These are phyloP conservation scores for Hydnum rufescens DNA, from an alignment of 768 basidiomycete species.

Conservation along the genomic window DNA sequence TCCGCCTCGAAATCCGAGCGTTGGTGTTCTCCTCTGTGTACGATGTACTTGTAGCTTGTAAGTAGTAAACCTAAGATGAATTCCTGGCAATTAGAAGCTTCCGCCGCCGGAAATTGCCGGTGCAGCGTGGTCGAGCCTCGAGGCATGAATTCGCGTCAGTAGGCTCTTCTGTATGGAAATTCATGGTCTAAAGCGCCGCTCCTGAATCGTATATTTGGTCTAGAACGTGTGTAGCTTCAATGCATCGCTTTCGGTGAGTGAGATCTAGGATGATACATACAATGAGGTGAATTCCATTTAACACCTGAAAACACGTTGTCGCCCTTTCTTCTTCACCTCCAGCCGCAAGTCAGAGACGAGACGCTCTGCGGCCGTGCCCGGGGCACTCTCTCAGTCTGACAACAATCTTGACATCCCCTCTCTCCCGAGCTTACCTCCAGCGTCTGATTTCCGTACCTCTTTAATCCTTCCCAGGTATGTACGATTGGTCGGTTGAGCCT, in stretches of 20 bases:
- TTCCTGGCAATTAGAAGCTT: too few species aligned
- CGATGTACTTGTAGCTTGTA: too few species aligned
- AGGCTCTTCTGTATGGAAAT: too few species aligned
- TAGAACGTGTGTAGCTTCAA: slow-evolving; percentile 13
- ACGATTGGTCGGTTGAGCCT: slow-evolving; percentile 5
- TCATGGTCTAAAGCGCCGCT: too few species aligned
- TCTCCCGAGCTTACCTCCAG: slow-evolving; percentile 41
- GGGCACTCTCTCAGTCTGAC: slow-evolving; percentile 8
- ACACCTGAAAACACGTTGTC: slow-evolving; percentile 1
- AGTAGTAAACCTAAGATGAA: too few species aligned
- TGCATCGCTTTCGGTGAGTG: slow-evolving; percentile 72
- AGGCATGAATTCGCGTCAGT: too few species aligned
- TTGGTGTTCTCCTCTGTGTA: too few species aligned
- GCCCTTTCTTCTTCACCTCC: slow-evolving; percentile 11
- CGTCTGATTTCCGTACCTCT: slow-evolving; percentile 68
- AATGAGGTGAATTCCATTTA: background rate
- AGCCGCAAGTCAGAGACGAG: slow-evolving; percentile 68
- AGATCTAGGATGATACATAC: slow-evolving; percentile 14
- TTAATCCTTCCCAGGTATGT: slow-evolving; percentile 71
- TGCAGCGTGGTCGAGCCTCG: too few species aligned
- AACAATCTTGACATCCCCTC: slow-evolving; percentile 16
- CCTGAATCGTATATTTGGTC: background rate
- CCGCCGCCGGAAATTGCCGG: too few species aligned
- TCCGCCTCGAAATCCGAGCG: too few species aligned
- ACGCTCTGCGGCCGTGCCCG: slow-evolving; percentile 21